Percentiles rank a stretch among this genome's conserved stretches.
Evolutionary conservation across 495 filamentous ascomycete genomes (phyloP).

Genomic region (Xylaria grammica): DNA sequence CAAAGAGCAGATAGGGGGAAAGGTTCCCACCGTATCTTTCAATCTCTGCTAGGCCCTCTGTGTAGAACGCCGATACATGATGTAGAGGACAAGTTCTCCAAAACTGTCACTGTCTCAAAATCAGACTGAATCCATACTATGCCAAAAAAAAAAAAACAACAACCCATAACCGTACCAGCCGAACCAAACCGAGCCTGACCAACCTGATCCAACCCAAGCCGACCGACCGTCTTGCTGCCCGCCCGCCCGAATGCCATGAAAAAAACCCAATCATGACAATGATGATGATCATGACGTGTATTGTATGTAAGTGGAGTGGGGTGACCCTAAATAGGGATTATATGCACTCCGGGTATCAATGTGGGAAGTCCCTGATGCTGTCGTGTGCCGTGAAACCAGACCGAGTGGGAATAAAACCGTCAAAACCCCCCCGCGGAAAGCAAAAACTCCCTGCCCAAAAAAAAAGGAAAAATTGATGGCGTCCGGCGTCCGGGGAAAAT

Average conservation of each 20-base stretch:
- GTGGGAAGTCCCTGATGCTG: constrained; percentile 37
- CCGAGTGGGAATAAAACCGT: constrained; percentile 15
- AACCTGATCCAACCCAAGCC: constrained; percentile 3
- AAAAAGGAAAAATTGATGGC: background rate
- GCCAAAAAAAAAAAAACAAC: no score
- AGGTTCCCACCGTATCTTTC: background rate
- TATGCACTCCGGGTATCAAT: constrained; percentile 49
- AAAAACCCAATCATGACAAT: background rate
- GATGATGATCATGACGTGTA: no score
- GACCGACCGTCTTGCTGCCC: background rate
- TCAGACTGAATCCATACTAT: no score
- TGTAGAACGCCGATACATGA: constrained; percentile 17
- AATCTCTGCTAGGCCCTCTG: constrained; percentile 4
- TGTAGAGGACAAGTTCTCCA: background rate
- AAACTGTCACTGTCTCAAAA: background rate
- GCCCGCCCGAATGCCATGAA: background rate
- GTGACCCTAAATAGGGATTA: constrained; percentile 31
- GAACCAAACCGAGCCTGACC: background rate
- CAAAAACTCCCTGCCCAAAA: background rate
- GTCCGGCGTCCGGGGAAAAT: no score
- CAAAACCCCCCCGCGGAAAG: background rate
- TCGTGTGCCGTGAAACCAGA: constrained; percentile 21
- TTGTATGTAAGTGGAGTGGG: constrained; percentile 39
- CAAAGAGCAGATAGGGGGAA: background rate
- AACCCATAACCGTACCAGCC: background rate